Evolutionary conservation across 1,139 yeast genomes (phyloP).

Genomic region (Sugiyamaella grinbergsii): DNA sequence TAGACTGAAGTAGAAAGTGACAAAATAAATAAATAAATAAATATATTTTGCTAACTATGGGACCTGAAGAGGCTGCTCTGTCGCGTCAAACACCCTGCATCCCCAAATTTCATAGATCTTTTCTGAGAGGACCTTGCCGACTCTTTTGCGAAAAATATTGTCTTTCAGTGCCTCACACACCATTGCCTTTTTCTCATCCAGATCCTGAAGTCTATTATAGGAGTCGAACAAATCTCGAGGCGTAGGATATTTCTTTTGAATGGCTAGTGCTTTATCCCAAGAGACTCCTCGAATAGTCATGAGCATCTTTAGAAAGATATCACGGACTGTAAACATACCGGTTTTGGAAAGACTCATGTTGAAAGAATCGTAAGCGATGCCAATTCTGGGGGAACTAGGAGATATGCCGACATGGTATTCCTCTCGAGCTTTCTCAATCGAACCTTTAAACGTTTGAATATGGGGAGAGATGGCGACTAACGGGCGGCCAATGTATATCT

Average conservation of each 20-base stretch:
- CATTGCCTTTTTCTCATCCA: constrained; percentile 47
- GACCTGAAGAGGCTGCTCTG: too few species aligned
- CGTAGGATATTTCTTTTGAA: constrained; percentile 68
- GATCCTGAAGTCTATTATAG: constrained; percentile 42
- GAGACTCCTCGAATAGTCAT: constrained; percentile 81
- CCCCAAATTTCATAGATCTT: constrained; percentile 69
- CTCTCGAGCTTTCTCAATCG: constrained; percentile 26
- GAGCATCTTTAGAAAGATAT: constrained; percentile 72
- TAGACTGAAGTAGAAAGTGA: too few species aligned
- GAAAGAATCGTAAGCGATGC: constrained; percentile 66
- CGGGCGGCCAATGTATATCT: constrained; percentile 28
- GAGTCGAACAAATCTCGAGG: constrained; percentile 55
- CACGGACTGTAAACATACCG: constrained; percentile 69
- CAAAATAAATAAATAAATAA: too few species aligned
- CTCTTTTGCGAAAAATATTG: constrained; percentile 62
- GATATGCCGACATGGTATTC: constrained; percentile 34
- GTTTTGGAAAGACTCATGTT: constrained; percentile 72
- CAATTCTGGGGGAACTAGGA: constrained; percentile 48
- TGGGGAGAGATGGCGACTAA: constrained; percentile 48
- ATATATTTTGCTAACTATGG: not conserved
- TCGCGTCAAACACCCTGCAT: too few species aligned
- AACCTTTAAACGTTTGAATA: constrained; percentile 46
- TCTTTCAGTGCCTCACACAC: constrained; percentile 50
- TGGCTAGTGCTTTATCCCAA: constrained; percentile 76
- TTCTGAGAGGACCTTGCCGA: constrained; percentile 61